Conservation (phyloP, 192 early-diverging fungal genomes). For the Rhizophagus clarus region DNA sequence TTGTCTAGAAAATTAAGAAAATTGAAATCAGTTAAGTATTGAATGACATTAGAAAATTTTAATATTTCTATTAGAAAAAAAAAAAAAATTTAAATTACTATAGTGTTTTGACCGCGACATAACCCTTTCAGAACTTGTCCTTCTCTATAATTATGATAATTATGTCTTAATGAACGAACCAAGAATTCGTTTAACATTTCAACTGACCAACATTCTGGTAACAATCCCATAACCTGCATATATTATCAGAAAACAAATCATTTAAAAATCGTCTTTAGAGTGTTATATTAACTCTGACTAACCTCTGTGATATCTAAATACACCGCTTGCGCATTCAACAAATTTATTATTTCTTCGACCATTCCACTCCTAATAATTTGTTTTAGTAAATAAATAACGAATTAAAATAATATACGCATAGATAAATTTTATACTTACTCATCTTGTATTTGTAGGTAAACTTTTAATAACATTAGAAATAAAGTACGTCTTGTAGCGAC, state of each 20-base stretch:
- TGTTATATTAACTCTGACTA: conserved; percentile 3
- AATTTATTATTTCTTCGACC: conserved; percentile 38
- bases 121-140: conserved; percentile 51
- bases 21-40: conserved; percentile 3
- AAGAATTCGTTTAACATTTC: conserved; percentile 53
- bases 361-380: conserved; percentile 32
- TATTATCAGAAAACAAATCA: background rate
- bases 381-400: background rate
- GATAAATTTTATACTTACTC: conserved; percentile 34
- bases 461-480: conserved; percentile 51
- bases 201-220: conserved; percentile 55
- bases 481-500: conserved; percentile 34
- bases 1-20: conserved; percentile 35
- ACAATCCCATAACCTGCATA: conserved; percentile 47
- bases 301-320: conserved; percentile 57
- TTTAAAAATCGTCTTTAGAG: background rate
- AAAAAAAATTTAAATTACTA: conserved; percentile 28
- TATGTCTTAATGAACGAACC: conserved; percentile 47
- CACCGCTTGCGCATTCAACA: conserved; percentile 57
- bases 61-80: background rate
- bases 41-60: background rate
- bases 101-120: conserved; percentile 52
- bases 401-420: background rate
- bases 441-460: conserved; percentile 51
- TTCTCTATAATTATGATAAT: conserved; percentile 47